phyloP scores from a whole-genome alignment of 2,329 filamentous ascomycete species.

The Orbilia brochopaga region DNA sequence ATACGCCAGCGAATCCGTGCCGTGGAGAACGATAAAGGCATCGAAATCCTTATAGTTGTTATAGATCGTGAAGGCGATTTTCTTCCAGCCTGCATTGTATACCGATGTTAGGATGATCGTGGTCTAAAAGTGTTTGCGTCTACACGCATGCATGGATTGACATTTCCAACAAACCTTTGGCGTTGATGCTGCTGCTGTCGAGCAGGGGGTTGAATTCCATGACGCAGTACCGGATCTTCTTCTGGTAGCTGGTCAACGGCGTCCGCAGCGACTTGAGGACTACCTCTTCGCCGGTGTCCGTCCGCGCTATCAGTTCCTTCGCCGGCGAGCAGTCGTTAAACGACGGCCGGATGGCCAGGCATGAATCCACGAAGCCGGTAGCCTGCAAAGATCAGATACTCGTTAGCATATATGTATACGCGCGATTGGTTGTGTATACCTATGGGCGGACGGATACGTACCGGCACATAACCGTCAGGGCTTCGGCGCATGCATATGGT shows the following conservation, averaged over 20 bases:
- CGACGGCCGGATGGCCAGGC: constrained; percentile 78
- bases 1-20: constrained; percentile 87
- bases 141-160: neutral
- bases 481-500: constrained; percentile 92
- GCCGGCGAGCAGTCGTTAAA: constrained; percentile 79
- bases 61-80: constrained; percentile 77
- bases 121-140: too few relatives aligned
- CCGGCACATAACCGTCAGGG: constrained; percentile 78
- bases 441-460: constrained; percentile 58
- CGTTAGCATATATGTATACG: neutral
- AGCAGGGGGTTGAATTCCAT: constrained; percentile 83
- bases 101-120: neutral
- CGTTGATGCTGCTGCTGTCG: constrained; percentile 88
- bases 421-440: constrained; percentile 1
- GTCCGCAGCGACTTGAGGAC: constrained; percentile 56
- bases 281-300: constrained; percentile 62
- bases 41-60: constrained; percentile 89
- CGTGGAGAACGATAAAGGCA: constrained; percentile 88
- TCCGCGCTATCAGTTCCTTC: constrained; percentile 65
- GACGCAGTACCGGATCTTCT: constrained; percentile 81
- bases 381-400: constrained; percentile 56
- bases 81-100: constrained; percentile 70
- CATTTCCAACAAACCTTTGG: constrained; percentile 70
- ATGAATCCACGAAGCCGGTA: constrained; percentile 76
- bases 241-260: constrained; percentile 65